Evolutionary conservation across 148 eudicot genomes (phyloP).

Genomic region (Salicornia ramosissima): DNA sequence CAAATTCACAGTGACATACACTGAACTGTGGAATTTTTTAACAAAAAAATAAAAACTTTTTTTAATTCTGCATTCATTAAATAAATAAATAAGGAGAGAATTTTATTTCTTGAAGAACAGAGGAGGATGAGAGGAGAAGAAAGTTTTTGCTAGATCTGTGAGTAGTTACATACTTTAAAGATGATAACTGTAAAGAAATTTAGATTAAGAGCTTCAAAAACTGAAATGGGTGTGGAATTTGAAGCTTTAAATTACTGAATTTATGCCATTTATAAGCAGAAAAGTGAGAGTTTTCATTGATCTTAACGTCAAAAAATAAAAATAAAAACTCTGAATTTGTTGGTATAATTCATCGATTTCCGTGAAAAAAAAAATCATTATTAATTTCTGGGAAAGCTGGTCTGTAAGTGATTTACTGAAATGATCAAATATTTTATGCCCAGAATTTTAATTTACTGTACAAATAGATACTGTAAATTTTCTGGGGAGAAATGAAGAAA

Average conservation of each 20-base stretch:
- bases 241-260: background rate
- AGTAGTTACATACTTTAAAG: background rate
- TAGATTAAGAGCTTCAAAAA: background rate
- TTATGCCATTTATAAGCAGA: slow-evolving; percentile 3
- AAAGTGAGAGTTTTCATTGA: background rate
- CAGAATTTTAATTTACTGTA: no score
- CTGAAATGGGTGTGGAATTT: slow-evolving; percentile 11
- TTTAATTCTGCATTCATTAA: background rate
- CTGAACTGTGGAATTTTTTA: background rate
- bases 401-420: slow-evolving; percentile 2
- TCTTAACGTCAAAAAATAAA: slow-evolving; percentile 8
- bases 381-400: slow-evolving; percentile 7
- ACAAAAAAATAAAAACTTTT: background rate
- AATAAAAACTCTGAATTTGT: slow-evolving; percentile 9
- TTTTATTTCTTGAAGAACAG: no score
- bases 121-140: no score
- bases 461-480: no score
- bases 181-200: background rate
- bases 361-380: slow-evolving; percentile 2
- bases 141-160: background rate
- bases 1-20: background rate
- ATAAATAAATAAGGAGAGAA: no score
- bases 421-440: no score
- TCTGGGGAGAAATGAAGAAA: background rate
- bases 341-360: slow-evolving; percentile 2